Percentiles rank a stretch among this genome's conserved stretches.
Conservation (phyloP, 495 filamentous ascomycete genomes). For the Penicillium flavigenum region DNA sequence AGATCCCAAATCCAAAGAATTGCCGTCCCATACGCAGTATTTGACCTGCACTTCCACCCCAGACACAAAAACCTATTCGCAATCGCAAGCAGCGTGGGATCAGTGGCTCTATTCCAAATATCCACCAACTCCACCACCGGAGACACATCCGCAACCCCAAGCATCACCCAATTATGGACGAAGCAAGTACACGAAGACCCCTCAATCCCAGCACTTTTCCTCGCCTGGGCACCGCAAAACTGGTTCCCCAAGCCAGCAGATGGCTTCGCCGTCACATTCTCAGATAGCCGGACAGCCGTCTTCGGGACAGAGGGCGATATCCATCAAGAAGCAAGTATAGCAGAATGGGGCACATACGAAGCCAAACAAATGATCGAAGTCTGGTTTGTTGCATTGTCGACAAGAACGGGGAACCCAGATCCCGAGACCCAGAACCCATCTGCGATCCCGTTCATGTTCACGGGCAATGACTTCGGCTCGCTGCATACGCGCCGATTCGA, state of each 20-base stretch:
- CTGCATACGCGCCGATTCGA: slow-evolving; percentile 37
- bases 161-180: slow-evolving; percentile 37
- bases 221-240: slow-evolving; percentile 65
- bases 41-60: slow-evolving; percentile 83
- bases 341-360: slow-evolving; percentile 30
- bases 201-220: slow-evolving; percentile 63
- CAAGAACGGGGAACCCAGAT: slow-evolving; percentile 6
- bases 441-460: slow-evolving; percentile 37
- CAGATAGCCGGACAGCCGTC: slow-evolving; percentile 57
- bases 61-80: slow-evolving; percentile 55
- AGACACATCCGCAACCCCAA: slow-evolving; percentile 10
- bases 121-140: slow-evolving; percentile 11
- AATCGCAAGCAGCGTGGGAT: slow-evolving; percentile 71
- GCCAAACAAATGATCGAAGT: slow-evolving; percentile 45
- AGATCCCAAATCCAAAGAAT: slow-evolving; percentile 47
- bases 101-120: slow-evolving; percentile 61
- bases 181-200: slow-evolving; percentile 45
- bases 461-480: slow-evolving; percentile 37
- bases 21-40: slow-evolving; percentile 64
- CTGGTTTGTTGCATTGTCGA: slow-evolving; percentile 46
- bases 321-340: slow-evolving; percentile 16
- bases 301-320: slow-evolving; percentile 40
- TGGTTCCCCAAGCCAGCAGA: slow-evolving; percentile 34
- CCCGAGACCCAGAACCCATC: background rate
- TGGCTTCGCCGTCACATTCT: slow-evolving; percentile 67